Evolutionary conservation across 257 asterid species (phyloP), one percentile per base, ranked within the genome.

Genomic region (Voacanga thouarsii): DNA sequence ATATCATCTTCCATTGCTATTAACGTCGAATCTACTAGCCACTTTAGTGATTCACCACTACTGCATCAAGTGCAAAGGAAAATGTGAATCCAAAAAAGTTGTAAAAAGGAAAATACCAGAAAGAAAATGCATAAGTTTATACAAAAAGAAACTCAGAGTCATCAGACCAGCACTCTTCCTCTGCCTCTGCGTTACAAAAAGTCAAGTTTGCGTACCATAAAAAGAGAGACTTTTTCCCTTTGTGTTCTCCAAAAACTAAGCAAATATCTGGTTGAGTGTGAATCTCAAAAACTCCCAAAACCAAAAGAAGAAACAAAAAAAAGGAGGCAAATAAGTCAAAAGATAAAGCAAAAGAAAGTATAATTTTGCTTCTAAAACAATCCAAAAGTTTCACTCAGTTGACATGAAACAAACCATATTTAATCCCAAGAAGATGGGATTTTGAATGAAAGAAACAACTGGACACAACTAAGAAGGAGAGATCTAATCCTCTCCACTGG

Each of bases 1-100:
- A 77, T 75, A 70, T 71, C 86, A 47, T 78, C 87, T 39, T 83
- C 89, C 89, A 86, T 86, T 75, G 82, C 80, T 26, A 33, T 53
- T 12, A 11, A 28, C 56, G 61, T 68, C 23, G 73, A 75, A 60
- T 47, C 68, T 72, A 68, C 61, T n/a, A n/a, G n/a, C 43, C 57
- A 80, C 66, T 33, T 76, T 0, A 16, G 18, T 10, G 5, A 6
- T 49, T 53, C 18, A 39, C 45, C 74, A 65, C 53, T 74, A 26
- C 83, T 78, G 77, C 87, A 75, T 75, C 60, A 75, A 82, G 56
- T 33, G 49, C 45, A 68, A 75, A 75, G 10, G 39, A 24, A 23
- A 7, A 28, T 76, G 63, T 30, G 51, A 5, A 30, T 47, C 18
- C 2, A 0, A 21, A 47, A 44, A 61, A 61, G n/a, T 43, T 41